These are phyloP conservation scores for Talaromyces nanjingensis DNA, from an alignment of 495 filamentous ascomycete genomes.

Conservation along the genomic window DNA sequence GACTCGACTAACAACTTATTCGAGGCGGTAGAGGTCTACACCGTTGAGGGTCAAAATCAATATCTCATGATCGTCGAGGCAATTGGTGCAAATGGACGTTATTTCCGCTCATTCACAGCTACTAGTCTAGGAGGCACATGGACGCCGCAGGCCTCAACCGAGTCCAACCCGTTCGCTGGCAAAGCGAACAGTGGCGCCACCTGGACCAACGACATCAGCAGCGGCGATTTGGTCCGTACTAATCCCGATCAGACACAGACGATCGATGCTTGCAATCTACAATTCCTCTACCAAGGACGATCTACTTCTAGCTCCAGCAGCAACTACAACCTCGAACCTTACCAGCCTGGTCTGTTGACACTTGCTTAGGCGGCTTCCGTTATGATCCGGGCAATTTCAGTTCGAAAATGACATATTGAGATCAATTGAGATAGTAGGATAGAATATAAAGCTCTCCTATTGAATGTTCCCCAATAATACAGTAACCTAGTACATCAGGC, in stretches of 20 bases:
- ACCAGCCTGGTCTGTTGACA: no score
- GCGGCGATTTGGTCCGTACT: conserved; percentile 50
- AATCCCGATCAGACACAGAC: conserved; percentile 50
- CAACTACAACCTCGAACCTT: conserved; percentile 21
- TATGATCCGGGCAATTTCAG: no score
- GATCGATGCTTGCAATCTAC: conserved; percentile 50
- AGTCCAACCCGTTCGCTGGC: conserved; percentile 52
- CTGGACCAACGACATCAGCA: conserved; percentile 61
- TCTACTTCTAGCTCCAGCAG: conserved; percentile 21
- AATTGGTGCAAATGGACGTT: conserved; percentile 45
- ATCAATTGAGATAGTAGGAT: no score
- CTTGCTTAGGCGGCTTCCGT: not conserved
- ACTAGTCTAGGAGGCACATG: conserved; percentile 44
- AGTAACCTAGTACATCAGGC: no score
- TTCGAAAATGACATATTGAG: no score
- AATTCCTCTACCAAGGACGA: conserved; percentile 49
- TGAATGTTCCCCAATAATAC: no score
- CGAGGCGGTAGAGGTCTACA: conserved; percentile 60
- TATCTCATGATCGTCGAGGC: conserved; percentile 61
- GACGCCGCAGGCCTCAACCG: conserved; percentile 44
- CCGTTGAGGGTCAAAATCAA: conserved; percentile 38
- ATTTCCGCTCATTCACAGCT: conserved; percentile 59
- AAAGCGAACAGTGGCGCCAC: conserved; percentile 47
- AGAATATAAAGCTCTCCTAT: no score
- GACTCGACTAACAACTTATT: conserved; percentile 50